Evolutionary conservation across 352 stramenopile genomes (phyloP).

Genomic region (Pythium guiyangense): DNA sequence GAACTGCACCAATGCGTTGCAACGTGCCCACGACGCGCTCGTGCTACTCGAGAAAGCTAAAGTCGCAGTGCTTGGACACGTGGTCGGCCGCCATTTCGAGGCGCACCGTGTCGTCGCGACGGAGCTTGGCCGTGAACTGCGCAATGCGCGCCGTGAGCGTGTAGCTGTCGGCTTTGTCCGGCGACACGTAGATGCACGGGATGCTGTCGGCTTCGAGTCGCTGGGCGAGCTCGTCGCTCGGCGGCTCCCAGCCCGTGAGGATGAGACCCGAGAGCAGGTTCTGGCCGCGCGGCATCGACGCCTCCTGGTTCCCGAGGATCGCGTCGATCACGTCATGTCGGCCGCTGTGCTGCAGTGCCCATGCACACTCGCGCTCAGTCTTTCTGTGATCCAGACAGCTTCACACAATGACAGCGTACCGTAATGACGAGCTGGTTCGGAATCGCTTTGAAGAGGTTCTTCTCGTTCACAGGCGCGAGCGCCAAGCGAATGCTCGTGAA

Average conservation of each 20-base stretch:
- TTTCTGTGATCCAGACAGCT: not conserved
- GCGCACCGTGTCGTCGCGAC: conserved; percentile 63
- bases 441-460: conserved; percentile 83
- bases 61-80: conserved; percentile 80
- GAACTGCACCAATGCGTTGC: no score
- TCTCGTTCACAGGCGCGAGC: conserved; percentile 66
- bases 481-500: conserved; percentile 83
- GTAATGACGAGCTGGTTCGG: conserved; percentile 85
- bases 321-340: conserved; percentile 81
- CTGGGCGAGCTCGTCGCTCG: conserved; percentile 54
- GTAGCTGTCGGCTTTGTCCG: conserved; percentile 83
- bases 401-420: conserved; percentile 21
- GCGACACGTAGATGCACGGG: conserved; percentile 85
- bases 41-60: conserved; percentile 51
- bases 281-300: conserved; percentile 52
- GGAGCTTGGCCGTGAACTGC: conserved; percentile 81
- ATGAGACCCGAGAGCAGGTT: conserved; percentile 78
- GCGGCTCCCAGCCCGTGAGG: conserved; percentile 78
- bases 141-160: conserved; percentile 75
- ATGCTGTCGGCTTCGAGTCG: conserved; percentile 81
- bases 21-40: no score
- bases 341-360: conserved; percentile 66
- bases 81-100: conserved; percentile 78
- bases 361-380: no score
- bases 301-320: conserved; percentile 81